Percentiles rank a stretch among this genome's conserved stretches.
Conservation (phyloP, 257 asterid species). For the Fraxinus anomala region DNA sequence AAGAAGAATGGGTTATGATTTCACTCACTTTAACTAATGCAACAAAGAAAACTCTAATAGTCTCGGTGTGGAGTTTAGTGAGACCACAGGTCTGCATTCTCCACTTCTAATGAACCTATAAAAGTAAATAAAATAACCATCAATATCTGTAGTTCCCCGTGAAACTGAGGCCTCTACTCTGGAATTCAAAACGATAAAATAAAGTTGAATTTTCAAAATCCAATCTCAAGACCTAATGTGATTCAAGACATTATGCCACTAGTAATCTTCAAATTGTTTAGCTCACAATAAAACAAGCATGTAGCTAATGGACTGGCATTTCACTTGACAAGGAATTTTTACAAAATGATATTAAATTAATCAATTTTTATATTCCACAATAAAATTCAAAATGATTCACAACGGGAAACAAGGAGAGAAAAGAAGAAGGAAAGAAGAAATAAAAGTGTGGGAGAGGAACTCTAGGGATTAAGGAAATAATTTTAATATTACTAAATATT, state of each 20-base stretch:
- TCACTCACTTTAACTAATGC: not conserved
- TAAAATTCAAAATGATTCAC: not conserved
- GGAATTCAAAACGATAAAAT: not conserved
- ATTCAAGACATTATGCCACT: not conserved
- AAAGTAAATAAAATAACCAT: not conserved
- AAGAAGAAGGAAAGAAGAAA: not conserved
- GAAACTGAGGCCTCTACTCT: not conserved
- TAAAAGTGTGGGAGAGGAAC: not conserved
- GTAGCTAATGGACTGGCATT: not conserved
- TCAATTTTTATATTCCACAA: too few species aligned
- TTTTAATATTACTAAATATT: not conserved
- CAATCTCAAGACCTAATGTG: not conserved
- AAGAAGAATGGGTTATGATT: not conserved
- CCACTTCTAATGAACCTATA: not conserved
- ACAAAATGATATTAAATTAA: too few species aligned
- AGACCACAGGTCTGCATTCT: not conserved
- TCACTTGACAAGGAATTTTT: not conserved
- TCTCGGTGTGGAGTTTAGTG: not conserved
- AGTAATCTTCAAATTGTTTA: not conserved
- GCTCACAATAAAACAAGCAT: not conserved
- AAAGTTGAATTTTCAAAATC: not conserved
- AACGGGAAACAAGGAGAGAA: not conserved
- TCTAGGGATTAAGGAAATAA: not conserved
- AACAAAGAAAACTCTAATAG: not conserved
- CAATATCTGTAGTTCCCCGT: not conserved